phyloP scores from a whole-genome alignment of 768 basidiomycete genomes.

The Boletus rubescentipes region DNA sequence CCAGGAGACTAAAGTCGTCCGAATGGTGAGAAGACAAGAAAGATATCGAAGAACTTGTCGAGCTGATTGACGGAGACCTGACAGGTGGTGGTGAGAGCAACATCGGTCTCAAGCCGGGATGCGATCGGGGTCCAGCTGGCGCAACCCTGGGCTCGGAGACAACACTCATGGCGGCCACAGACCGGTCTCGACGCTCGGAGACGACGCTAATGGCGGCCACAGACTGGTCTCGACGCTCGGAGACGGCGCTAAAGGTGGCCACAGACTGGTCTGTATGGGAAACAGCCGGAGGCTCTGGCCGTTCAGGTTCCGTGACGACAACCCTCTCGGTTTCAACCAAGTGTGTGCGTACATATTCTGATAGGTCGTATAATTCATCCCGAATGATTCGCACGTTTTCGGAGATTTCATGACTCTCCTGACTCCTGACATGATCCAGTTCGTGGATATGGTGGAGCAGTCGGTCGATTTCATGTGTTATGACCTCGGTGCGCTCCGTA shows the following conservation, averaged over 20 bases:
- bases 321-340: constrained; percentile 21
- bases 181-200: constrained; percentile 41
- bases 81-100: constrained; percentile 44
- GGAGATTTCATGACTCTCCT: constrained; percentile 62
- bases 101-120: constrained; percentile 31
- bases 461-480: constrained; percentile 52
- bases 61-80: constrained; percentile 41
- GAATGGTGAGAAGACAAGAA: constrained; percentile 69
- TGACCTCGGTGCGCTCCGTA: constrained; percentile 39
- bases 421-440: constrained; percentile 58
- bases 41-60: constrained; percentile 36
- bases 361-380: constrained; percentile 64
- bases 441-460: constrained; percentile 59
- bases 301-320: constrained; percentile 6
- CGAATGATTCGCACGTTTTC: constrained; percentile 71
- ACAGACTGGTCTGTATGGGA: constrained; percentile 42
- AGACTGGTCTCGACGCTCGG: constrained; percentile 41
- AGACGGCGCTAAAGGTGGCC: constrained; percentile 41
- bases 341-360: constrained; percentile 51
- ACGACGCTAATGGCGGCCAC: constrained; percentile 44
- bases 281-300: constrained; percentile 17
- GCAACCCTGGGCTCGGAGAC: constrained; percentile 33
- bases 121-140: constrained; percentile 27
- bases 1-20: constrained; percentile 57
- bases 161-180: constrained; percentile 46